Evolutionary conservation across 495 filamentous ascomycete genomes (phyloP).

Genomic region (Immersiella caudata): DNA sequence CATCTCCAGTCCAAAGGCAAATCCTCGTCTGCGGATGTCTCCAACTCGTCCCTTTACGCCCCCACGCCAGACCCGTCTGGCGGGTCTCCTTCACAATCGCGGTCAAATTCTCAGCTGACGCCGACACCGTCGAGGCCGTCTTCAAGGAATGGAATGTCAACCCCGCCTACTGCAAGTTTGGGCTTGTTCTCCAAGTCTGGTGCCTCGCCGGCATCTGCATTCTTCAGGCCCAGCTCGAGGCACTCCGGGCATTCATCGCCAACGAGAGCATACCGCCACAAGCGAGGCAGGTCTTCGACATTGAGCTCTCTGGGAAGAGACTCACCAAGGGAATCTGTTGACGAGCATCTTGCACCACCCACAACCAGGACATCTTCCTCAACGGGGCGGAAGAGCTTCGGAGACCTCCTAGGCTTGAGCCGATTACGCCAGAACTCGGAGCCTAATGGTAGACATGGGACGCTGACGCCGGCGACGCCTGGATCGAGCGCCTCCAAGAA

Average conservation of each 20-base stretch:
- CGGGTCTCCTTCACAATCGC: slow-evolving; percentile 24
- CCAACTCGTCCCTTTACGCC: slow-evolving; percentile 34
- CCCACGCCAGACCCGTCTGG: slow-evolving; percentile 30
- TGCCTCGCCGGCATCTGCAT: slow-evolving; percentile 53
- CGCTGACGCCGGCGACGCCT: slow-evolving; percentile 66
- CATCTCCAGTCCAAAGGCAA: slow-evolving; percentile 80
- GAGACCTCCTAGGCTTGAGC: slow-evolving; percentile 78
- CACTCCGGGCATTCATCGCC: slow-evolving; percentile 77
- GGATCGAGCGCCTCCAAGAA: slow-evolving; percentile 67
- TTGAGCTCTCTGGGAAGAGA: slow-evolving; percentile 69
- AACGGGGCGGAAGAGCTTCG: slow-evolving; percentile 85
- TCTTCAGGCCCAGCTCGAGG: slow-evolving; percentile 66
- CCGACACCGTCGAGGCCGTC: slow-evolving; percentile 57
- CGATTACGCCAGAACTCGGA: slow-evolving; percentile 75
- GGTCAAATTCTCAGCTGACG: slow-evolving; percentile 34
- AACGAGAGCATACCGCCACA: slow-evolving; percentile 54
- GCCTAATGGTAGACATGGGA: slow-evolving; percentile 56
- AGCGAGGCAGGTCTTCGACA: slow-evolving; percentile 82
- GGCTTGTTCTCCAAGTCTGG: slow-evolving; percentile 35
- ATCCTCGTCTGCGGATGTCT: slow-evolving; percentile 33
- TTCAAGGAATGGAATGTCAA: slow-evolving; percentile 45
- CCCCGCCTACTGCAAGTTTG: slow-evolving; percentile 39
- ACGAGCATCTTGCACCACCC: slow-evolving; percentile 60
- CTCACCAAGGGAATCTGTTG: slow-evolving; percentile 53
- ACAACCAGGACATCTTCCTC: slow-evolving; percentile 77